These are phyloP conservation scores for Lepidium sativum DNA, from an alignment of 345 rosid species.

Conservation along the genomic window DNA sequence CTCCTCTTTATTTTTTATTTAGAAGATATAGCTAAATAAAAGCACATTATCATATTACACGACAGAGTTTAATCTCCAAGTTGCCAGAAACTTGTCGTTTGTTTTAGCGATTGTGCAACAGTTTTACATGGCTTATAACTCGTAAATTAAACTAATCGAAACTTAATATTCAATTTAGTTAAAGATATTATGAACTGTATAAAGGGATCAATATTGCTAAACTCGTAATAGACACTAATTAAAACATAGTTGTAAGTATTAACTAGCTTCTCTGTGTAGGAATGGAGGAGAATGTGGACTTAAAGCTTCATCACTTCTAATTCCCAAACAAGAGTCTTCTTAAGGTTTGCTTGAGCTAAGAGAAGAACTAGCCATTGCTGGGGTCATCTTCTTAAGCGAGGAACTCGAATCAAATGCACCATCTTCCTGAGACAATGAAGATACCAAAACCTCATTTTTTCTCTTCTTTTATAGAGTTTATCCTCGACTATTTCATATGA, in stretches of 20 bases:
- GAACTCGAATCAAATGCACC: constrained; percentile 13
- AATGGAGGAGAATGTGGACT: constrained; percentile 53
- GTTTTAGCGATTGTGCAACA: too few relatives aligned
- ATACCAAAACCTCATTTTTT: constrained; percentile 17
- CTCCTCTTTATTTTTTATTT: neutral
- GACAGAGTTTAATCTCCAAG: too few relatives aligned
- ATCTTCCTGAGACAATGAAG: constrained; percentile 43
- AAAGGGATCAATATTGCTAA: neutral
- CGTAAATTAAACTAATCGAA: neutral
- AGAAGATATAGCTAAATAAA: neutral
- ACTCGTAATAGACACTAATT: neutral
- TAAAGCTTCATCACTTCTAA: constrained; percentile 43
- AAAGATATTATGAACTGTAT: neutral
- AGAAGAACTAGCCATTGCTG: constrained; percentile 25
- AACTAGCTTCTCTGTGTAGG: constrained; percentile 43
- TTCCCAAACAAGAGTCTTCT: constrained; percentile 20
- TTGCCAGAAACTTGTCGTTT: too few relatives aligned
- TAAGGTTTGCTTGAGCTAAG: constrained; percentile 25
- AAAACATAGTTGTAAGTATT: neutral
- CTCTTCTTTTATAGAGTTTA: constrained; percentile 30
- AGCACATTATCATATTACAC: neutral
- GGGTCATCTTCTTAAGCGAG: constrained; percentile 16
- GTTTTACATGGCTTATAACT: too few relatives aligned
- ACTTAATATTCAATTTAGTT: neutral
- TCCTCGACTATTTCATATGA: constrained; percentile 62